Base-by-base conservation (phyloP, 2,329 filamentous ascomycete genomes). In the Seiridium unicorne region DNA sequence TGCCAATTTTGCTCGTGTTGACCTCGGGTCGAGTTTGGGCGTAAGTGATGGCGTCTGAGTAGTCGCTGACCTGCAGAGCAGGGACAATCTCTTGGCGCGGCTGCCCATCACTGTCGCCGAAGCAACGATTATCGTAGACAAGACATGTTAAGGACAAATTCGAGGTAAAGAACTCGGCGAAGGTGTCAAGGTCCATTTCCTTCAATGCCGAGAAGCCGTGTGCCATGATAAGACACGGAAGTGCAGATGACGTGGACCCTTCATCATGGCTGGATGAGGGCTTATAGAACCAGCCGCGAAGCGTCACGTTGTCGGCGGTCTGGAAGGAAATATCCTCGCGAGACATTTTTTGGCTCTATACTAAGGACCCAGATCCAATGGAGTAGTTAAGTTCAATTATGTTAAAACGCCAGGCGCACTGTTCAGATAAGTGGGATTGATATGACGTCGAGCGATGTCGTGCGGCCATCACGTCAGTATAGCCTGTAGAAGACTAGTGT, bases 21-120 rank as follows among this genome's bases (percentile, higher is more conserved):
- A 55, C 36, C 34, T 75, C 67, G 3, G 60, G 32, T 13, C 66
- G 57, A 6, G 66, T 65, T 49, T 72, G 70, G 5, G 70, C 70
- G 63, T 71, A 77, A 11, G 74, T 76, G 48, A 78, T 74, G 5
- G 75, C 75, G 62, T 76, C 73, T 5, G 66, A 69, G 46, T 70
- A 68, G 62, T 78, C 75, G 51, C 65, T 69, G 32, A 64, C 62
- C 61, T 77, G 74, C 44, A 67, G 31, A 3, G 57, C 35, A 0
- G 72, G 67, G 32, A 70, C 63, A 35, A 78, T 72, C 61, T 75
- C 72, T 4, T 67, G 63, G 9, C 70, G 66, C 6, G 72, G 73
- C 54, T 67, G 55, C 13, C 71, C 71, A 31, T 61, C 60, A 56
- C 70, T 71, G 18, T 57, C 63, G 5, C 73, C 74, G 58, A 71